Base-by-base conservation (phyloP, 345 rosid species). In the Hypericum perforatum region DNA sequence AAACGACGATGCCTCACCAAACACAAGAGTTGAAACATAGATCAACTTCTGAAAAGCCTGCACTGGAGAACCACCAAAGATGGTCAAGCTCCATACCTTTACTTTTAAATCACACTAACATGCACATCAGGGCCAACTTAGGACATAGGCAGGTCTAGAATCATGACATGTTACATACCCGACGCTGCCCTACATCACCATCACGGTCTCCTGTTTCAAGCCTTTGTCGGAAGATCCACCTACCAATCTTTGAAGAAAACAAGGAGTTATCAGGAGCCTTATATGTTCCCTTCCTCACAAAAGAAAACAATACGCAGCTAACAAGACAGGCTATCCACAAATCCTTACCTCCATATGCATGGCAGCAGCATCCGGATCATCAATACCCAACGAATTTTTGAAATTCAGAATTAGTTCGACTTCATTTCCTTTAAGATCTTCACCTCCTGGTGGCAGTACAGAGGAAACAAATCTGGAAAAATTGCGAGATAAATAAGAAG, bases 31-130 rank as follows among this genome's bases (percentile, higher is more conserved):
- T 64, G 99, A 94, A 61, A 86, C 86, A 78, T 89, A 89, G 46
- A 94, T 81, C 69, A 94, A 74, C 87, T 84, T 94, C 96, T 84
- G 91, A 79, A 94, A 94, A 76, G 99, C 99, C 99, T 94, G 95
- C 85, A 82, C 84, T 77, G 82, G 84, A 79, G 74, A 74, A 61
- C 58, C 72, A 70, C 47, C 64, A 67, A 61, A 45, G 63, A 75
- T 82, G 84, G 74, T 81, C 79, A 85, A 75, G 79, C 71, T 65
- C 74, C 61, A 60, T 62, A 71, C 37, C 65, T 67, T 42, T 37
- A 46, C 42, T 45, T 36, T 56, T 22, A 56, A 49, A 14, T 53
- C 37, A 22, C 8, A 10, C 11, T 45, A 0, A 49, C 8, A 46
- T 32, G 15, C n/a, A 16, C 5, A 9, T 49, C 42, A 11, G 47